Evolutionary conservation across 768 basidiomycete species (phyloP).

Genomic region (Baorangia bicolor): DNA sequence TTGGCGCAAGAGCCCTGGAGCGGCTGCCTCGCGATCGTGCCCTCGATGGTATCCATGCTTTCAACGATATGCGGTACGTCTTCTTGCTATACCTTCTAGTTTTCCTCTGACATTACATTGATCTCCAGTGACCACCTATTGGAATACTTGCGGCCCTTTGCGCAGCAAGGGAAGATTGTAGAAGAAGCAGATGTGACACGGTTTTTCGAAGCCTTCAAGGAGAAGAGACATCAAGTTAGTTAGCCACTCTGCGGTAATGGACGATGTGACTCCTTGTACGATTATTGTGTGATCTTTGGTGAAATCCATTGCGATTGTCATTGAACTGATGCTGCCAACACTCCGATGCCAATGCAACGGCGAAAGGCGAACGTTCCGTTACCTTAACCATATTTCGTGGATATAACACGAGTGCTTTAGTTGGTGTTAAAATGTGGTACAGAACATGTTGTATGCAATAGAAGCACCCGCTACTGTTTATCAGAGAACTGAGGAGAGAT

Average conservation of each 20-base stretch:
- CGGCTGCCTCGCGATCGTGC: conserved; percentile 76
- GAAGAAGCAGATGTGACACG: conserved; percentile 65
- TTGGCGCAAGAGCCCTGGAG: conserved; percentile 76
- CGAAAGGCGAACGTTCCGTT: no score
- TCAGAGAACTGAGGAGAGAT: no score
- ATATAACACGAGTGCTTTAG: no score
- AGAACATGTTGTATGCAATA: no score
- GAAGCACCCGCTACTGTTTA: no score
- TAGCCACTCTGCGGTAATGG: background rate
- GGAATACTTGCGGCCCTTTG: conserved; percentile 74
- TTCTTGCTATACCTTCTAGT: background rate
- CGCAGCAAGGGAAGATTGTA: conserved; percentile 72
- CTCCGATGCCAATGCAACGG: no score
- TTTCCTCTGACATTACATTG: background rate
- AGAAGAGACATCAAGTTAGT: conserved; percentile 22
- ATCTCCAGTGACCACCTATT: conserved; percentile 62
- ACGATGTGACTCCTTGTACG: background rate
- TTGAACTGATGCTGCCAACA: background rate
- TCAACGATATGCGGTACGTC: conserved; percentile 76
- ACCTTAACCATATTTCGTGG: no score
- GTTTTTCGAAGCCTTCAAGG: conserved; percentile 60
- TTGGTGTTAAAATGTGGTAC: no score
- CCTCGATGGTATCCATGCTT: conserved; percentile 81
- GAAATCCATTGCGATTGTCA: background rate
- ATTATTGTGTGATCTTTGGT: no score